A percentile compares a stretch with the other conserved stretches of the same genome.
Conservation (phyloP, 176 grass and related monocot species). For the Melocanna baccifera region DNA sequence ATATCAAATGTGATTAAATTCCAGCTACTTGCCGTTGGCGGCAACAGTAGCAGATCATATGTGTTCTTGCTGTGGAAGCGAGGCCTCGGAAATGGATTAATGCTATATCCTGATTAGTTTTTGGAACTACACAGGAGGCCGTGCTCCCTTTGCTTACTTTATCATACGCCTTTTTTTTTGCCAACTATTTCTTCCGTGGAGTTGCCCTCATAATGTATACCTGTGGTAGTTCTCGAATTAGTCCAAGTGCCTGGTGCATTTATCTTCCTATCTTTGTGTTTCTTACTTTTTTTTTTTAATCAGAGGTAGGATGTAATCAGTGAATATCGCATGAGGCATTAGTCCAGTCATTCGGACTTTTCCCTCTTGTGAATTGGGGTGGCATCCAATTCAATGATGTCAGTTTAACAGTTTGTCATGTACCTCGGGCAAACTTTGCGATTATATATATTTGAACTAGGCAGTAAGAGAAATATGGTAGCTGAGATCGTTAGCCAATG, state of each 20-base stretch:
- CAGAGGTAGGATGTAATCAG: conserved; percentile 36
- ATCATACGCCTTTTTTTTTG: conserved; percentile 19
- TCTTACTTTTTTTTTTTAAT: neutral
- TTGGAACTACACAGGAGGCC: conserved; percentile 17
- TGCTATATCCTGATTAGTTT: conserved; percentile 37
- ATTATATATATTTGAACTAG: conserved; percentile 20
- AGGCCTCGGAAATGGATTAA: conserved; percentile 29
- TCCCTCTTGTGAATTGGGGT: neutral
- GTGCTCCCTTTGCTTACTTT: conserved; percentile 6
- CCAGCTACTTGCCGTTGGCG: neutral
- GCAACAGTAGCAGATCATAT: neutral
- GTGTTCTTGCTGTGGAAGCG: conserved; percentile 12
- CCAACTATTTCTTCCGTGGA: conserved; percentile 24
- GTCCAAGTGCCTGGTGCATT: neutral
- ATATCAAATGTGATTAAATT: conserved; percentile 68
- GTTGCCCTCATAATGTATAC: conserved; percentile 30
- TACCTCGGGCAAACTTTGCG: neutral
- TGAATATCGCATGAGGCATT: conserved; percentile 14
- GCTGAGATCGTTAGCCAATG: no score
- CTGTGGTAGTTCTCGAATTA: conserved; percentile 39
- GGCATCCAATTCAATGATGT: neutral
- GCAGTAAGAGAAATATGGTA: neutral
- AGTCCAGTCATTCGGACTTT: neutral
- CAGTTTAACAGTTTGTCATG: neutral
- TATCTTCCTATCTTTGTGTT: neutral